These are phyloP conservation scores for Narthecium ossifragum DNA, from an alignment of 106 monocot species.

Conservation along the genomic window DNA sequence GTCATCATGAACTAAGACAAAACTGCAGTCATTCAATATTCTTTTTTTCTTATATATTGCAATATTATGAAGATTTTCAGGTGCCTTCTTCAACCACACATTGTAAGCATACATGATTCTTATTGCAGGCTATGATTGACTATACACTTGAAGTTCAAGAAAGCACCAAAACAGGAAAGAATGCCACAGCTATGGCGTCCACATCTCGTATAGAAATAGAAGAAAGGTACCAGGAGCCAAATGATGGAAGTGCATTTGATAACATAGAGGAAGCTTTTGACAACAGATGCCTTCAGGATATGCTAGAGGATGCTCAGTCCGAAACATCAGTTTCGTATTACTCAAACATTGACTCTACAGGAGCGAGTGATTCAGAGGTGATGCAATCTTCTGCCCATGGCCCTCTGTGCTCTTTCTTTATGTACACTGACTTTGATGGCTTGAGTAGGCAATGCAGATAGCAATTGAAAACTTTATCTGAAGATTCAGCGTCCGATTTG, in stretches of 20 bases:
- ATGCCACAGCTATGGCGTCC: slow-evolving; percentile 1
- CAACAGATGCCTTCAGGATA: slow-evolving; percentile 76
- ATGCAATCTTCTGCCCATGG: too few relatives aligned
- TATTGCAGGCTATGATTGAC: slow-evolving; percentile 37
- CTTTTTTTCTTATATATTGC: too few relatives aligned
- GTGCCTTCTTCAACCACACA: too few relatives aligned
- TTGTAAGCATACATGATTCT: too few relatives aligned
- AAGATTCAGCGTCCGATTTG: too few relatives aligned
- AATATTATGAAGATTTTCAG: too few relatives aligned
- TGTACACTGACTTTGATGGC: too few relatives aligned
- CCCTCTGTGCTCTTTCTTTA: too few relatives aligned
- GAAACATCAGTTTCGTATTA: slow-evolving; percentile 54
- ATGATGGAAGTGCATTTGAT: slow-evolving; percentile 27
- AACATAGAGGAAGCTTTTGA: slow-evolving; percentile 44
- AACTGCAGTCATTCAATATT: too few relatives aligned
- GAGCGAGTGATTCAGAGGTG: slow-evolving; percentile 80
- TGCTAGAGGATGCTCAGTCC: slow-evolving; percentile 86
- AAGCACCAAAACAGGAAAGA: slow-evolving; percentile 20
- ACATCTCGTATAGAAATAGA: slow-evolving; percentile 15
- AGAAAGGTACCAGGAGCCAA: slow-evolving; percentile 10
- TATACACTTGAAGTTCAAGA: slow-evolving; percentile 8
- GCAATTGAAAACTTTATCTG: too few relatives aligned
- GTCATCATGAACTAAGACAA: too few relatives aligned
- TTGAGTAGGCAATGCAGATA: too few relatives aligned
- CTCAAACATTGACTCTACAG: slow-evolving; percentile 42